phyloP scores from a whole-genome alignment of 2,329 filamentous ascomycete genomes.

The Colletotrichum abscissum region DNA sequence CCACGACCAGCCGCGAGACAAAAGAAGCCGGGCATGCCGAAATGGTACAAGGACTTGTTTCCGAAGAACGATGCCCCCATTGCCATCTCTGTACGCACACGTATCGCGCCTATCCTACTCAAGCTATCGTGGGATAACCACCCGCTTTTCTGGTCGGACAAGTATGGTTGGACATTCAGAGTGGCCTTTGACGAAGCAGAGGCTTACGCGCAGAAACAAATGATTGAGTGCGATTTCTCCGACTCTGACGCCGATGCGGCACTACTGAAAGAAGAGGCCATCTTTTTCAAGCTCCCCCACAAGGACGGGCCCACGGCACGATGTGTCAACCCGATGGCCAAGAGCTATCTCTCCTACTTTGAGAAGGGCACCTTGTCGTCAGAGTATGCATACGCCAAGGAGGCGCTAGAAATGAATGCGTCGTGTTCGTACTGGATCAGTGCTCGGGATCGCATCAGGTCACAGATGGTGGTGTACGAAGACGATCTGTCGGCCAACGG shows the following conservation, averaged over 20 bases:
- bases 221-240: conserved; percentile 79
- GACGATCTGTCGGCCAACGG: conserved; percentile 60
- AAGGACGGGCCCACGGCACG: conserved; percentile 91
- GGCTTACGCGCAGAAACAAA: conserved; percentile 77
- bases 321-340: conserved; percentile 89
- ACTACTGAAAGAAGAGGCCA: conserved; percentile 72
- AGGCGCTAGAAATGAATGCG: conserved; percentile 97
- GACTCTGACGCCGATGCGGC: conserved; percentile 74
- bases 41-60: conserved; percentile 96
- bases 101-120: conserved; percentile 86
- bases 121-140: conserved; percentile 89
- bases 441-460: conserved; percentile 89
- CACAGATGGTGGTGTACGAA: conserved; percentile 94
- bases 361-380: conserved; percentile 90
- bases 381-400: conserved; percentile 89
- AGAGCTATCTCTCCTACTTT: conserved; percentile 90
- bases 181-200: conserved; percentile 72
- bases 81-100: conserved; percentile 84
- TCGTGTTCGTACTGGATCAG: conserved; percentile 99
- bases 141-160: conserved; percentile 92
- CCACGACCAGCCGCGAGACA: conserved; percentile 83
- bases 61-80: conserved; percentile 75
- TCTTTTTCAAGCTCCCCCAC: conserved; percentile 94
- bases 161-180: conserved; percentile 91
- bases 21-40: conserved; percentile 93